Evolutionary conservation across 768 basidiomycete species (phyloP).

Genomic region (Lactifluus volemus): DNA sequence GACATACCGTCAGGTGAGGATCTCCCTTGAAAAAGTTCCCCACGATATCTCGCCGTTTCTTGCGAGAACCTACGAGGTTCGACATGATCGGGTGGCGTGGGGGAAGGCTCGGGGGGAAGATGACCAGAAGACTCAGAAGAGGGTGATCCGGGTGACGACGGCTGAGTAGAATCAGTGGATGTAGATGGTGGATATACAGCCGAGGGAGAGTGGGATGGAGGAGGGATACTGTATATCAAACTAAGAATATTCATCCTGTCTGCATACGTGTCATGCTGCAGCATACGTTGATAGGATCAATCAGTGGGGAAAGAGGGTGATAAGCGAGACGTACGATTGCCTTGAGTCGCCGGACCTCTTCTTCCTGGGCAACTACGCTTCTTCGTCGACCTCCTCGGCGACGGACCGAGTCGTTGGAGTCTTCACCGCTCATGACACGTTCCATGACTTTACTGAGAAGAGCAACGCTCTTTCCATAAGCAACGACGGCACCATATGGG

Average conservation of each 20-base stretch:
- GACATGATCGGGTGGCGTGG: slow-evolving; percentile 23
- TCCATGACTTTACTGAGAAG: slow-evolving; percentile 91
- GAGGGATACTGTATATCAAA: slow-evolving; percentile 80
- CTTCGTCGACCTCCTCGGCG: slow-evolving; percentile 53
- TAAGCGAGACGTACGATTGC: slow-evolving; percentile 63
- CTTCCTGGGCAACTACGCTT: slow-evolving; percentile 83
- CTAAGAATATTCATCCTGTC: slow-evolving; percentile 91
- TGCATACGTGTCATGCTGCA: slow-evolving; percentile 88
- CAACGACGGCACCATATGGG: slow-evolving; percentile 80
- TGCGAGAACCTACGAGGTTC: slow-evolving; percentile 19
- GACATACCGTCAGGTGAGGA: slow-evolving; percentile 7
- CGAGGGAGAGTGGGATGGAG: slow-evolving; percentile 57
- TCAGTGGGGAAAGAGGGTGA: not conserved
- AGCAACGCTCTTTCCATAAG: slow-evolving; percentile 80
- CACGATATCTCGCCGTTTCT: slow-evolving; percentile 21
- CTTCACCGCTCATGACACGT: slow-evolving; percentile 77
- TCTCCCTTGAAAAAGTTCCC: slow-evolving; percentile 10
- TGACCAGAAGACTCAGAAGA: slow-evolving; percentile 41
- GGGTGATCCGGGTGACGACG: slow-evolving; percentile 44
- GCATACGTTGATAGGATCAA: slow-evolving; percentile 3
- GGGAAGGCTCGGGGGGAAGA: slow-evolving; percentile 25
- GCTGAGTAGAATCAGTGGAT: slow-evolving; percentile 42
- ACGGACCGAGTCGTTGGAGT: slow-evolving; percentile 56
- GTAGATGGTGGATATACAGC: slow-evolving; percentile 41
- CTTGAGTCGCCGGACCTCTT: slow-evolving; percentile 78